These are phyloP conservation scores for Calophaca sinica DNA, from an alignment of 306 rosid species.

Conservation along the genomic window DNA sequence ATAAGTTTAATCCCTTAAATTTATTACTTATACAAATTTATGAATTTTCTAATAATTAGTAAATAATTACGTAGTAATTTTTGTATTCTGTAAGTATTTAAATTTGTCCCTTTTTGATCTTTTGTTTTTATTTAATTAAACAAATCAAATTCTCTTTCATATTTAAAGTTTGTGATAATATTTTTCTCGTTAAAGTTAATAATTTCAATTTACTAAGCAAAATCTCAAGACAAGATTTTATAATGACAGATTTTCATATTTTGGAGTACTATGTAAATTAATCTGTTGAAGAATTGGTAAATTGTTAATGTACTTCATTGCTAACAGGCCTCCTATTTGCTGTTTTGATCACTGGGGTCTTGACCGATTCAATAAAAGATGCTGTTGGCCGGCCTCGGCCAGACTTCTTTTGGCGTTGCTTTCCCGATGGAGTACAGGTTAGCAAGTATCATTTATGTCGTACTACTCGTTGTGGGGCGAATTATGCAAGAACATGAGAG, in stretches of 20 bases:
- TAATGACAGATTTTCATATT: background rate
- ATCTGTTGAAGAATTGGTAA: slow-evolving; percentile 7
- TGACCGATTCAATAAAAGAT: slow-evolving; percentile 83
- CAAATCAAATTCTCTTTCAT: background rate
- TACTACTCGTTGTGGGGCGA: background rate
- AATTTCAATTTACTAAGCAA: background rate
- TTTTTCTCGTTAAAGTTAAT: background rate
- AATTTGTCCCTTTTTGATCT: background rate
- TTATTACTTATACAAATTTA: background rate
- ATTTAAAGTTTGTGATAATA: background rate
- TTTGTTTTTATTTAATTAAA: no score
- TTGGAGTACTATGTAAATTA: background rate
- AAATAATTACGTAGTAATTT: background rate
- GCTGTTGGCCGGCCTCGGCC: slow-evolving; percentile 98
- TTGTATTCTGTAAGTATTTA: background rate
- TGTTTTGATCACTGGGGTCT: slow-evolving; percentile 74
- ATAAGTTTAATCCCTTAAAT: no score
- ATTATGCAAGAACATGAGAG: no score
- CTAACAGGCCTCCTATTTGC: slow-evolving; percentile 80
- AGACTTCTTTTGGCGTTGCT: slow-evolving; percentile 97
- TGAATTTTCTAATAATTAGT: background rate
- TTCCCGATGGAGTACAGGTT: slow-evolving; percentile 84
- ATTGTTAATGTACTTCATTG: no score
- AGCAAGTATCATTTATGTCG: background rate
- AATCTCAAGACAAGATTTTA: background rate